phyloP scores from a whole-genome alignment of 2,329 filamentous ascomycete genomes.

The Onygenales sp. region DNA sequence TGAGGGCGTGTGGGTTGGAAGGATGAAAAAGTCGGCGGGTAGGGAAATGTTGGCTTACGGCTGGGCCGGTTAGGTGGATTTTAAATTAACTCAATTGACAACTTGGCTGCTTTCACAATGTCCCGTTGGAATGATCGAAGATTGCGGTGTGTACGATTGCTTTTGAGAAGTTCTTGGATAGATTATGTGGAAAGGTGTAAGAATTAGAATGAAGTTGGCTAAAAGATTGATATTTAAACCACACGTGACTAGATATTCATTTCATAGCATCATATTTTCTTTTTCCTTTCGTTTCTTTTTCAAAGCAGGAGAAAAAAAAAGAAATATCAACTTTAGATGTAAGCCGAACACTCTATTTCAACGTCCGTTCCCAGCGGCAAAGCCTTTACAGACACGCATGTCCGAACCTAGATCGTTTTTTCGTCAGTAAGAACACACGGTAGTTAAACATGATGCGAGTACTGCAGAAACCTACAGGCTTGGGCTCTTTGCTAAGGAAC shows the following conservation, averaged over 20 bases:
- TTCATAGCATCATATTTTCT: background rate
- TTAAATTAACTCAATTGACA: too few species aligned
- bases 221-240: too few species aligned
- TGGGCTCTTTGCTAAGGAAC: slow-evolving; percentile 26
- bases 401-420: slow-evolving; percentile 45
- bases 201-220: too few species aligned
- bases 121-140: too few species aligned
- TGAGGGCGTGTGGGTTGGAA: too few species aligned
- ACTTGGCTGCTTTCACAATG: too few species aligned
- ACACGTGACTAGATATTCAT: background rate
- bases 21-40: too few species aligned
- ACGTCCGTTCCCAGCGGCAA: slow-evolving; percentile 79
- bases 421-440: background rate
- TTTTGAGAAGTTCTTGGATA: too few species aligned
- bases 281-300: background rate
- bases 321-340: slow-evolving; percentile 37
- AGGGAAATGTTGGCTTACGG: too few species aligned
- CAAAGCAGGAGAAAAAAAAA: background rate
- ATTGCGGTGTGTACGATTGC: too few species aligned
- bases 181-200: too few species aligned
- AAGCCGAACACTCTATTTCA: slow-evolving; percentile 83
- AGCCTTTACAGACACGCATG: slow-evolving; percentile 82
- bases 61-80: too few species aligned
- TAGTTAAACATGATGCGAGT: background rate
- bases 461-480: slow-evolving; percentile 2